Base-by-base conservation (phyloP, 148 eudicot genomes). In the Linanthus parryae region DNA sequence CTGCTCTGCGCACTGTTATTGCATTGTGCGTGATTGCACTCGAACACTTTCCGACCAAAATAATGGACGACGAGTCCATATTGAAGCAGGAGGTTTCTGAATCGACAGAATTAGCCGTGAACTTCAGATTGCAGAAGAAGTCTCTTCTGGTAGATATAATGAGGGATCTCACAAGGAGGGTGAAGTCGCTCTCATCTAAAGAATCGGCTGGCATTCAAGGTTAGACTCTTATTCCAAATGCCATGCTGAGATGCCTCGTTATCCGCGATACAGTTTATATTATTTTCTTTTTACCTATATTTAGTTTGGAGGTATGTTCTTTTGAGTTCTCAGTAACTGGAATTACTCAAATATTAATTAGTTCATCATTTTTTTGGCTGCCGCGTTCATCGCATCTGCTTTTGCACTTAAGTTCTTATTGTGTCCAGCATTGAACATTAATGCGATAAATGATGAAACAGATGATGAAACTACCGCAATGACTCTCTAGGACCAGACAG, bases 101-200 rank as follows among this genome's bases (percentile, higher is more conserved):
- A 51, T 66, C 77, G 10, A 74, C 95, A 2, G 77, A 77, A 68
- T 58, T 91, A 59, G 80, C 97, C 20, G 36, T 79, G 35, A 72
- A 58, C 57, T 91, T 73, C 68, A 81, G 97, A 81, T 66, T 91
- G 49, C 79, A 90, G 67, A 90, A 90, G 89, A 91, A 91, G 58
- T 74, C 81, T 2, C 8, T 77, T 53, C 76, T 86, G 37, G 47
- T 86, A 2, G 85, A 86, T 66, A 82, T 75, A 15, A 91, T 83
- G 88, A 70, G 75, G 50, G 70, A 81, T 69, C 70, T 91, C 43
- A 74, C 89, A 2, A 83, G 66, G 67, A 84, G 78, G 57, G 72
- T 73, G 26, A 91, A 74, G 71, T 54, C 25, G 49, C 73, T 91
- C 17, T 61, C 39, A 34, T 58, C 83, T 21, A 73, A 71, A 57